These are phyloP conservation scores for Amaranthus tricolor DNA, from an alignment of 179 eudicot species.

Conservation along the genomic window DNA sequence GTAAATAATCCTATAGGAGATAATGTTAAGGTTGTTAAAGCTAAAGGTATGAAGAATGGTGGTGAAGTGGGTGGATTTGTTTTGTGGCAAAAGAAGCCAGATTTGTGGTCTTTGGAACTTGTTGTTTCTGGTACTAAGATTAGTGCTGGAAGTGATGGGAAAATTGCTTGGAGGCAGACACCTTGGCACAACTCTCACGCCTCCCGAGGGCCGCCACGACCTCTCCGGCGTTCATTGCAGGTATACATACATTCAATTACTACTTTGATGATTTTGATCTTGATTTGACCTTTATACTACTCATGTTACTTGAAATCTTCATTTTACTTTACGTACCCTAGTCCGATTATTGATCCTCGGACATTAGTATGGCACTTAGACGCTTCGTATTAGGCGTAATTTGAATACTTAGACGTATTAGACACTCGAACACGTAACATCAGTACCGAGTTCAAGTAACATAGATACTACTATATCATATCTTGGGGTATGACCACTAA, in stretches of 20 bases:
- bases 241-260: constrained; percentile 28
- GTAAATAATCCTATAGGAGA: constrained; percentile 18
- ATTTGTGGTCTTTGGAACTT: constrained; percentile 80
- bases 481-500: too few relatives aligned
- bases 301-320: too few relatives aligned
- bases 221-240: constrained; percentile 89
- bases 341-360: too few relatives aligned
- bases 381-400: too few relatives aligned
- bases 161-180: constrained; percentile 93
- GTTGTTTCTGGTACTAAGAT: constrained; percentile 83
- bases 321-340: too few relatives aligned
- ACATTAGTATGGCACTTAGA: too few relatives aligned
- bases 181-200: constrained; percentile 94
- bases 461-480: too few relatives aligned
- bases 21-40: constrained; percentile 48
- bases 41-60: constrained; percentile 44
- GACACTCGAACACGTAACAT: too few relatives aligned
- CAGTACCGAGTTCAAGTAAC: too few relatives aligned
- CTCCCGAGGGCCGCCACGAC: constrained; percentile 85
- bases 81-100: constrained; percentile 80
- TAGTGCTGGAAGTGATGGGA: constrained; percentile 91
- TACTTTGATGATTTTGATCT: too few relatives aligned
- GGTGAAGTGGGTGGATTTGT: constrained; percentile 89
- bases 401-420: too few relatives aligned
- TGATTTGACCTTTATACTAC: too few relatives aligned